Evolutionary conservation across 2,329 filamentous ascomycete species (phyloP), one percentile per base, ranked within the genome.

Genomic region (Alternaria brassicicola): DNA sequence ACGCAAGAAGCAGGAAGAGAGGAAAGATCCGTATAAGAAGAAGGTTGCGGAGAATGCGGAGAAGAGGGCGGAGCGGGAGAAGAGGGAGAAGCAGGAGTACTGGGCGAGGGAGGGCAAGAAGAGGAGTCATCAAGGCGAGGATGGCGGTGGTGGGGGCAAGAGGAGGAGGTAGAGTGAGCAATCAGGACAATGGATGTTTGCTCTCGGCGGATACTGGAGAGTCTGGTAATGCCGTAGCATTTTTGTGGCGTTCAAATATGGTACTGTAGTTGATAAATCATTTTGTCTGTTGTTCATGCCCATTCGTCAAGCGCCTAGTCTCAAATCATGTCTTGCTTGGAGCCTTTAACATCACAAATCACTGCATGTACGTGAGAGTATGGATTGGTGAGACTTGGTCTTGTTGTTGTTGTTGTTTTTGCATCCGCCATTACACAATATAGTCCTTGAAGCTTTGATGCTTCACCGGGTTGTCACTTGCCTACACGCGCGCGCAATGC

Each of bases 31-130:
- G 65, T 95, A 97, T 79, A 84, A 89, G 67, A 91, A 90, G 80
- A 95, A 92, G 84, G 85, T 97, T 38, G 89, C 87, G 7, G 91
- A 92, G 72, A 88, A 88, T 72, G 84, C 88, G 71, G 93, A 96
- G 85, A 96, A 93, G 87, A 91, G 92, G 80, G 86, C 85, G 57
- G 91, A 89, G 60, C 83, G 93, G 51, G 93, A 98, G 83, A 96
- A 93, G 86, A 87, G 88, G 70, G 94, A 99, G 82, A 90, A 88
- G 75, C 90, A 96, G 77, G 93, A 97, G 69, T 99, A 88, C 75
- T 99, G 95, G 95, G 84, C 88, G 70, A 88, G 88, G 70, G 96
- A 99, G 80, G 95, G 95, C 9, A 91, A 89, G 82, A 92, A 91
- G 81, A 82, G 89, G 67, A 87, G 85, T 77, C 82, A 72, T 43